Base-by-base conservation (phyloP, 1,284 basidiomycete genomes). In the Moniliophthora roreri region DNA sequence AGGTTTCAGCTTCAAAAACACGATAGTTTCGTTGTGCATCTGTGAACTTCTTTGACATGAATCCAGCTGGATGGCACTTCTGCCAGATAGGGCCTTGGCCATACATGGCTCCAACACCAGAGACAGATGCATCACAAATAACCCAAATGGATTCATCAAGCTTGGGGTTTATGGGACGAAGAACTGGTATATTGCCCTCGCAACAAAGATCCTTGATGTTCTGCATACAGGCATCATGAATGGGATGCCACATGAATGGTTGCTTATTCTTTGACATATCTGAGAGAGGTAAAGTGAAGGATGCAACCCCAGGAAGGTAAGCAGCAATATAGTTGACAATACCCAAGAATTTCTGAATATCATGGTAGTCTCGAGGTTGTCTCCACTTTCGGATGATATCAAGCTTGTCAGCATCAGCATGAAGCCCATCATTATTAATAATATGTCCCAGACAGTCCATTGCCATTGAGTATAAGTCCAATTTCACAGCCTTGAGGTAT, bases 321-420 rank as follows among this genome's bases (percentile, higher is more conserved):
- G 66, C 61, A 0, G 66, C 63, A 1, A 79, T 48, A 55, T 77
- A 80, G 21, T 76, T 63, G 0, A 77, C 64, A 0, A 75, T 58
- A 0, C 74, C 76, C 0, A 78, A 49, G 41, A 77, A 78, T 11
- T 62, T 52, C 42, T 72, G 70, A 0, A 79, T 60, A n/a, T 74
- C 69, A n/a, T 72, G 63, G 35, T 66, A 69, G 10, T 58, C 62
- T 0, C 62, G 47, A 0, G 72, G 74, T 3, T 48, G 56, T 38
- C 60, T 39, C 74, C 73, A 75, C 2, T 69, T 61, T 0, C 56
- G 39, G 4, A 70, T 61, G 0, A 48, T 16, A 2, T 56, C 54
- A 24, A 68, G 53, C 45, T 67, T 65, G 42, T 66, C 53, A 16
- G 54, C 40, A 47, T 69, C 65, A 9, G 62, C 58, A 24, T 61